Evolutionary conservation across 2,329 filamentous ascomycete species (phyloP).

Genomic region (Pseudogymnoascus sp.): DNA sequence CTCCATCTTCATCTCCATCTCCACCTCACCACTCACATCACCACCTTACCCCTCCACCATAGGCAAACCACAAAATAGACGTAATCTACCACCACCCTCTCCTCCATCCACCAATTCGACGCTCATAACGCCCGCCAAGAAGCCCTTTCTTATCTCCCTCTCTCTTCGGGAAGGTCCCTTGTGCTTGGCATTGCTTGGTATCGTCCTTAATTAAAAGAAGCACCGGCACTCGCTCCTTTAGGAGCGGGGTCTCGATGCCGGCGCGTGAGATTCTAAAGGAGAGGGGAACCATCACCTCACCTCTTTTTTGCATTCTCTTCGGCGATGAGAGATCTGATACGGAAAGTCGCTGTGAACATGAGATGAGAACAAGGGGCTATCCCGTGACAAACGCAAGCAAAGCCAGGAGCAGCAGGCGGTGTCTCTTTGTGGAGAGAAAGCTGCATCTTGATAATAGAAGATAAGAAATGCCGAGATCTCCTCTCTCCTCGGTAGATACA

Average conservation of each 20-base stretch:
- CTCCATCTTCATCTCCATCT: not conserved
- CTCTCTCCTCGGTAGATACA: not conserved
- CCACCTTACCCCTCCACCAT: not conserved
- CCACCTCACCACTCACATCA: not conserved
- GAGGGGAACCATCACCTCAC: not conserved
- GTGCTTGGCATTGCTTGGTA: slow-evolving; percentile 5
- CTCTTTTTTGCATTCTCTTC: not conserved
- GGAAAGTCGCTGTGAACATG: not conserved
- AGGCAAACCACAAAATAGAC: not conserved
- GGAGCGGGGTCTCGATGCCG: not conserved
- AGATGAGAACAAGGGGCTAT: not conserved
- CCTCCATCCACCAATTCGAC: not conserved
- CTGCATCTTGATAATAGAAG: not conserved
- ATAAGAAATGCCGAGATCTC: slow-evolving; percentile 4
- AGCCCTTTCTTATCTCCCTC: not conserved
- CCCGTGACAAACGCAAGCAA: not conserved
- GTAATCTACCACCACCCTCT: not conserved
- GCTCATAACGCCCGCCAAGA: not conserved
- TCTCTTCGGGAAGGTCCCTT: not conserved
- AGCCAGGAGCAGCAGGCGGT: not conserved
- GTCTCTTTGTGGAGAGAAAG: not conserved
- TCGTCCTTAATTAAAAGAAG: not conserved
- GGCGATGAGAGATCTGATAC: not conserved
- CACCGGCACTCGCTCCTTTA: not conserved
- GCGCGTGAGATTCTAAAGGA: not conserved